phyloP scores from a whole-genome alignment of 768 basidiomycete genomes.

The Cyclocybe aegerita region DNA sequence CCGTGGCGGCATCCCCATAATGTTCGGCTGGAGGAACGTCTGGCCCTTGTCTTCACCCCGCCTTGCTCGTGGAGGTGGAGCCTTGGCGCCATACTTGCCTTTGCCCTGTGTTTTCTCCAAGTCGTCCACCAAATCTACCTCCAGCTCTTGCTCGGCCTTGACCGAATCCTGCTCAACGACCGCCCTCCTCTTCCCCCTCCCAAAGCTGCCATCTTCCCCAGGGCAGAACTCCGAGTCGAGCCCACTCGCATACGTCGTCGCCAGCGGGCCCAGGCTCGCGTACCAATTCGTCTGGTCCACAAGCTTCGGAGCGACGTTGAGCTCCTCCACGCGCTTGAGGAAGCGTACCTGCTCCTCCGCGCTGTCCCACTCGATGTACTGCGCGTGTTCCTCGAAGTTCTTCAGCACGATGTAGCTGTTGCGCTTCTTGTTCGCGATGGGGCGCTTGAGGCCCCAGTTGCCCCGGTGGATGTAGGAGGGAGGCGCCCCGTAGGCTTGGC shows the following conservation, averaged over 20 bases:
- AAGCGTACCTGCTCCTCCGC: slow-evolving; percentile 68
- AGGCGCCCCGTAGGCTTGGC: slow-evolving; percentile 74
- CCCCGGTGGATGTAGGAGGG: slow-evolving; percentile 72
- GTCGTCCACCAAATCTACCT: background rate
- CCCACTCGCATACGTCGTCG: slow-evolving; percentile 12
- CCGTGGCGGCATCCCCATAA: slow-evolving; percentile 56
- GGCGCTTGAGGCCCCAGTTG: slow-evolving; percentile 85
- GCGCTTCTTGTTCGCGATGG: slow-evolving; percentile 64
- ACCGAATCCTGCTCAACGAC: background rate
- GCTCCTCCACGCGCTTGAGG: slow-evolving; percentile 65
- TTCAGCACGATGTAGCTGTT: slow-evolving; percentile 65
- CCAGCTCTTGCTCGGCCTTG: background rate
- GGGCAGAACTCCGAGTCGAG: slow-evolving; percentile 32
- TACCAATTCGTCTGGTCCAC: slow-evolving; percentile 33
- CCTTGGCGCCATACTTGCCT: slow-evolving; percentile 21
- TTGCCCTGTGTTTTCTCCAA: slow-evolving; percentile 14
- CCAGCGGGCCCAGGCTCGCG: slow-evolving; percentile 35
- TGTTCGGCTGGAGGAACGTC: slow-evolving; percentile 38
- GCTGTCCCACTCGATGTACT: slow-evolving; percentile 77
- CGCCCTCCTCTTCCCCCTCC: background rate
- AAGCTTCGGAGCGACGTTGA: slow-evolving; percentile 40
- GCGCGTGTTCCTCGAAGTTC: slow-evolving; percentile 67
- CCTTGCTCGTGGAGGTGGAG: background rate
- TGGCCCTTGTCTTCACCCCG: background rate
- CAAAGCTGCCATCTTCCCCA: slow-evolving; percentile 19